Conservation (phyloP, 768 basidiomycete species). For the Floccularia luteovirens region DNA sequence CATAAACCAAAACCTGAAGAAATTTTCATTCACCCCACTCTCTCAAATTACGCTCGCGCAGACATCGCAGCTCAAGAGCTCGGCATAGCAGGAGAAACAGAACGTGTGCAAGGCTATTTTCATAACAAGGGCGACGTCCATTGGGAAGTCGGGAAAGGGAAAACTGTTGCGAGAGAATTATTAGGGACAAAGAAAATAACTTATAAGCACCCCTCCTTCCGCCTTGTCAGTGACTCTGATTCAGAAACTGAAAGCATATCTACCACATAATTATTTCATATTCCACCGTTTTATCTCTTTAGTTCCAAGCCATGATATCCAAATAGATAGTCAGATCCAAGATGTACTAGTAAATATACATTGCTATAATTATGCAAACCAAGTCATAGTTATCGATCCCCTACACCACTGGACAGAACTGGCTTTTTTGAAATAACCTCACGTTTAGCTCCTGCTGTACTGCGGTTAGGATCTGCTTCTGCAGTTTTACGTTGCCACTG, state of each 20-base stretch:
- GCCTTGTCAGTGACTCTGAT: constrained; percentile 14
- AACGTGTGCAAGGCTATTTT: constrained; percentile 31
- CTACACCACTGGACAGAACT: no score
- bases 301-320: no score
- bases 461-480: constrained; percentile 37
- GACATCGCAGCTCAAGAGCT: constrained; percentile 52
- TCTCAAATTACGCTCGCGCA: constrained; percentile 61
- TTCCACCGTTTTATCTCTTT: neutral
- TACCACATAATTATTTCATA: neutral
- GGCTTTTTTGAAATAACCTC: no score
- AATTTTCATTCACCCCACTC: constrained; percentile 55
- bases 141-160: constrained; percentile 48
- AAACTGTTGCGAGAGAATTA: constrained; percentile 39
- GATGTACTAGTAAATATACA: neutral
- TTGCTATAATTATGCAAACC: no score
- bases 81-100: constrained; percentile 41
- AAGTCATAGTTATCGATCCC: no score
- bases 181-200: constrained; percentile 12
- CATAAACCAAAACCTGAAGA: constrained; percentile 47
- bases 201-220: constrained; percentile 10
- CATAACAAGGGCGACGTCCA: constrained; percentile 25
- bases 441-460: constrained; percentile 22
- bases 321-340: no score
- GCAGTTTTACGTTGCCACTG: constrained; percentile 82
- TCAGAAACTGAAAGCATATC: constrained; percentile 12